These are phyloP conservation scores for Linnemannia elongata DNA, from an alignment of 192 early-diverging fungal species.

Conservation along the genomic window DNA sequence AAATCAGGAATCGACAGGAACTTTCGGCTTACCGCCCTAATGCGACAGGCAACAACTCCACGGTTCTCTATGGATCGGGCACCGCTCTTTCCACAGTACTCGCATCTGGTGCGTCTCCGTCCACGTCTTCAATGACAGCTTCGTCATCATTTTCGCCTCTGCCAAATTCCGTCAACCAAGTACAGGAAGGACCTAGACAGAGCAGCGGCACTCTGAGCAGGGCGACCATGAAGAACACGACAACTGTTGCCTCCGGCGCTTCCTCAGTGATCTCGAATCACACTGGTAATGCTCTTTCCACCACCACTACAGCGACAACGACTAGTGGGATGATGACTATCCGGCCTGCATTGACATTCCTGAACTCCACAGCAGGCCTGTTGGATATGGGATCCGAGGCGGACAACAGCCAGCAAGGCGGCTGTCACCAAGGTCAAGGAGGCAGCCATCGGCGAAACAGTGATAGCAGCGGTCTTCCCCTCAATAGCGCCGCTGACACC, in stretches of 20 bases:
- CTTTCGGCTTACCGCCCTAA: conserved; percentile 17
- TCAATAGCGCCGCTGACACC: background rate
- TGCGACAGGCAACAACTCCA: background rate
- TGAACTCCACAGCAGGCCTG: conserved; percentile 33
- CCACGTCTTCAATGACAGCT: background rate
- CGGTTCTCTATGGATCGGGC: background rate
- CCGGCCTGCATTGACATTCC: conserved; percentile 11
- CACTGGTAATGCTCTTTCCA: background rate
- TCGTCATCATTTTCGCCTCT: background rate
- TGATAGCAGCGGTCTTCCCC: background rate
- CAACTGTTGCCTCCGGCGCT: background rate
- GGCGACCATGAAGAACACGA: background rate
- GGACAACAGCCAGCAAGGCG: background rate
- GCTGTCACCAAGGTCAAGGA: background rate
- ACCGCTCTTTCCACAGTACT: background rate
- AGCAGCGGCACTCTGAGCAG: background rate
- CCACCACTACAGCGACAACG: background rate
- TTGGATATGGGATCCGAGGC: conserved; percentile 7
- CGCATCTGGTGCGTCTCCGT: background rate
- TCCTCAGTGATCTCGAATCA: background rate
- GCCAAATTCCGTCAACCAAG: background rate
- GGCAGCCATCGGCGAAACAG: conserved; percentile 19
- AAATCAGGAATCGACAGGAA: conserved; percentile 23
- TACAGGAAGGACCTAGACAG: background rate
- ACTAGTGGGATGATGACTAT: background rate